Percentiles rank a stretch among this genome's conserved stretches.
Conservation (phyloP, 1,284 basidiomycete genomes). For the Thecaphora frezii region DNA sequence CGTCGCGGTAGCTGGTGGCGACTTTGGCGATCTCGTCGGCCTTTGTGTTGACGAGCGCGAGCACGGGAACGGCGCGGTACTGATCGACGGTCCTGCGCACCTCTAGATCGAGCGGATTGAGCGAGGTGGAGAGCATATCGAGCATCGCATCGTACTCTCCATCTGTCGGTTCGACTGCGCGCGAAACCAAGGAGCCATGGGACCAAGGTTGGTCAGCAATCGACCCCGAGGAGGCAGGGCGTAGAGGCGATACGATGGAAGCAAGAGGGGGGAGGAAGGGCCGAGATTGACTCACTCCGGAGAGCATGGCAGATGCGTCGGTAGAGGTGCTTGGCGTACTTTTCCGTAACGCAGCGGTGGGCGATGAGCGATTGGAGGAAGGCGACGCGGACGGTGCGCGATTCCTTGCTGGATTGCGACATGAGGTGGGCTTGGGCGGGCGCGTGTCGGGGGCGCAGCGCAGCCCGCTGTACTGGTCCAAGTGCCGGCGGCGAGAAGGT, state of each 20-base stretch:
- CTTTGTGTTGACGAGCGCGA: slow-evolving; percentile 50
- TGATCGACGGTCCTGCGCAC: slow-evolving; percentile 41
- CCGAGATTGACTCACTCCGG: slow-evolving; percentile 1
- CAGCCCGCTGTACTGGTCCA: too few relatives aligned
- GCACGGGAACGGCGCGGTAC: slow-evolving; percentile 9
- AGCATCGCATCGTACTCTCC: slow-evolving; percentile 16
- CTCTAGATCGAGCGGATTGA: slow-evolving; percentile 39
- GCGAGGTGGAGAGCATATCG: slow-evolving; percentile 11
- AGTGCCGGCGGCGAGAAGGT: too few relatives aligned
- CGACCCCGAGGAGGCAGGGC: too few relatives aligned
- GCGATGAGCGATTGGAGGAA: slow-evolving; percentile 38
- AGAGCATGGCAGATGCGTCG: slow-evolving; percentile 5
- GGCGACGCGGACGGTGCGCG: slow-evolving; percentile 10
- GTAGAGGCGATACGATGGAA: too few relatives aligned
- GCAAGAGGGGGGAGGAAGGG: slow-evolving; percentile 3
- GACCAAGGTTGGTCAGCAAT: too few relatives aligned
- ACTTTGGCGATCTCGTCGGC: slow-evolving; percentile 38
- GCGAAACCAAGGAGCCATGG: too few relatives aligned
- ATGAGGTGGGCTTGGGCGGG: too few relatives aligned
- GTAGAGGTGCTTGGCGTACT: slow-evolving; percentile 31
- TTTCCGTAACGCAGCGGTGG: slow-evolving; percentile 29
- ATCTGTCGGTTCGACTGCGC: slow-evolving; percentile 3
- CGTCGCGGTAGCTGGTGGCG: slow-evolving; percentile 44
- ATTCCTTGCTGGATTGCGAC: neutral
- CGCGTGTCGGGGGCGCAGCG: too few relatives aligned